phyloP scores from a whole-genome alignment of 805 yeast genomes.

The Hanseniaspora jakobsenii region DNA sequence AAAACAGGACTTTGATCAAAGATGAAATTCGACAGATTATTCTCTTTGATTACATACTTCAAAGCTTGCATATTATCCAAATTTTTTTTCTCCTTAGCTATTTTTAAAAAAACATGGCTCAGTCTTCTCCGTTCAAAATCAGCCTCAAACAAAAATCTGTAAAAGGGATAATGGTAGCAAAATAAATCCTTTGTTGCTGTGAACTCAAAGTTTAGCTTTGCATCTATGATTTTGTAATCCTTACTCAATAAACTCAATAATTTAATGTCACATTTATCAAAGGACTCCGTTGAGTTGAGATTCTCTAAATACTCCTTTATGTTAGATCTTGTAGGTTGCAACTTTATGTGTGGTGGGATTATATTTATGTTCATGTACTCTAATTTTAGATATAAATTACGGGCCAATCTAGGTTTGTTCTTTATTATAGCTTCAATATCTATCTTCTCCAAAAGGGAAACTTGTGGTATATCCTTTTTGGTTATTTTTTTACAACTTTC shows the following conservation, averaged over 20 bases:
- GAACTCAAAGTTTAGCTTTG: constrained; percentile 6
- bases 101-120: background rate
- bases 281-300: background rate
- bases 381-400: constrained; percentile 11
- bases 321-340: constrained; percentile 8
- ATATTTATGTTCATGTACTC: constrained; percentile 10
- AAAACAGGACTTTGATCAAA: constrained; percentile 14
- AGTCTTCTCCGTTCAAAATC: background rate
- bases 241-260: background rate
- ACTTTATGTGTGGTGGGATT: background rate
- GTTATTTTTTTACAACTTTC: background rate
- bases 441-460: background rate
- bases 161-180: constrained; percentile 14
- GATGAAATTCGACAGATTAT: background rate
- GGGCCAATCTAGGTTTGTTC: background rate
- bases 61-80: constrained; percentile 2
- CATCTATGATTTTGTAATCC: constrained; percentile 4
- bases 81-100: background rate
- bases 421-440: background rate
- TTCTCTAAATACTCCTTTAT: constrained; percentile 5
- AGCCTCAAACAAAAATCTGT: constrained; percentile 1
- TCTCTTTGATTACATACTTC: constrained; percentile 11
- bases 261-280: background rate
- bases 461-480: background rate
- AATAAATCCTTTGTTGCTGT: background rate